phyloP scores from a whole-genome alignment of 129 eudicot species.

The Oenanthe sinensis region DNA sequence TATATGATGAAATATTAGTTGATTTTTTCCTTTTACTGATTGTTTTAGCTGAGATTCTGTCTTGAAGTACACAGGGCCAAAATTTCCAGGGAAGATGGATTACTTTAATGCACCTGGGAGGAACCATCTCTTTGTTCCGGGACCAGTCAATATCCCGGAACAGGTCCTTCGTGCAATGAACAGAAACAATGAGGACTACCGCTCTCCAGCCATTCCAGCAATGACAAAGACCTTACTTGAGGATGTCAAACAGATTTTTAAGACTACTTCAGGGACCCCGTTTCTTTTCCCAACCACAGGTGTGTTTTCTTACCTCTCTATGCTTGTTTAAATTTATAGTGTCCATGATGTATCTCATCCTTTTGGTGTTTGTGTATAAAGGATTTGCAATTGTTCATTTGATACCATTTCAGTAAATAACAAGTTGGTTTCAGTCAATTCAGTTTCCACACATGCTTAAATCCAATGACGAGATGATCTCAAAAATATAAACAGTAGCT shows the following conservation, averaged over 20 bases:
- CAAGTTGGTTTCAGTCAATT: neutral
- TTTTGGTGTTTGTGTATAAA: neutral
- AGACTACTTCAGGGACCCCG: conserved; percentile 92
- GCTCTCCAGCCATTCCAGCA: conserved; percentile 96
- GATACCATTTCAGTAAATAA: neutral
- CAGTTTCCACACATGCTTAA: neutral
- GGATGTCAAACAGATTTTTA: conserved; percentile 95
- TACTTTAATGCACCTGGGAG: conserved; percentile 81
- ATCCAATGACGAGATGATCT: neutral
- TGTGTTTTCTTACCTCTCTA: conserved; percentile 12
- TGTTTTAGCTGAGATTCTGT: neutral
- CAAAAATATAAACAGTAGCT: too few relatives aligned
- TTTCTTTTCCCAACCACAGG: conserved; percentile 97
- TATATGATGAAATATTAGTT: neutral
- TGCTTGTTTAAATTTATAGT: too few relatives aligned
- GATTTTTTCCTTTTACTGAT: neutral
- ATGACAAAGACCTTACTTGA: conserved; percentile 69
- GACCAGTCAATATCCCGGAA: conserved; percentile 97
- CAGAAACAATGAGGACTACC: conserved; percentile 96
- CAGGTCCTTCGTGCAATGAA: conserved; percentile 95
- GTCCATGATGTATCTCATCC: neutral
- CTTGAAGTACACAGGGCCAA: neutral
- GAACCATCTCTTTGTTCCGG: conserved; percentile 99
- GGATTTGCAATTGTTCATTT: neutral
- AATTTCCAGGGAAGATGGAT: conserved; percentile 50